A percentile compares a stretch with the other conserved stretches of the same genome.
Evolutionary conservation across 768 basidiomycete genomes (phyloP).

Genomic region (Podaxis sp.): DNA sequence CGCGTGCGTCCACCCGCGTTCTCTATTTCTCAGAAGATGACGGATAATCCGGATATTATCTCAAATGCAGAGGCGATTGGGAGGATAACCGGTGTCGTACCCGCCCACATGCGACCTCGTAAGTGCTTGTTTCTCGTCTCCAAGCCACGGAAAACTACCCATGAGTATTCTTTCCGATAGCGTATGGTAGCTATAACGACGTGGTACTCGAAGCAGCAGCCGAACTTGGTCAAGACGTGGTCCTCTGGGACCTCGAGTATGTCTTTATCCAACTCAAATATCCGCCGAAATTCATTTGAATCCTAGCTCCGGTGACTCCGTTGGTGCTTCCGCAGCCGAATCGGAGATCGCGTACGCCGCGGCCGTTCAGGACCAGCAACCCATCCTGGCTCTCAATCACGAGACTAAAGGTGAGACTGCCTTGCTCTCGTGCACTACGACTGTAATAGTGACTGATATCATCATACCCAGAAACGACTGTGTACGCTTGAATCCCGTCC

Average conservation of each 20-base stretch:
- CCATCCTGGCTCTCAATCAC: conserved; percentile 33
- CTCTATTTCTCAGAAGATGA: not conserved
- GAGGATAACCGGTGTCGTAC: conserved; percentile 19
- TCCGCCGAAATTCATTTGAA: not conserved
- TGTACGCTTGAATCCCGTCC: not conserved
- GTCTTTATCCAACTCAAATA: conserved; percentile 1
- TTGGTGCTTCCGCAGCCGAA: conserved; percentile 24
- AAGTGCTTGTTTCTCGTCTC: not conserved
- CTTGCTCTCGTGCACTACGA: not conserved
- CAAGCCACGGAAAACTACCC: too few species aligned
- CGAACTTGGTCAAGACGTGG: conserved; percentile 20
- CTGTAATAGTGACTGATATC: not conserved
- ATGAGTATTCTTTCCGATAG: conserved; percentile 10
- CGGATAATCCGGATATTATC: not conserved
- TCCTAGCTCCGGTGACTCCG: conserved; percentile 31
- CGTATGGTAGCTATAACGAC: conserved; percentile 34
- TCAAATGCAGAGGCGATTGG: conserved; percentile 17
- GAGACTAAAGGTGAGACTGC: conserved; percentile 23
- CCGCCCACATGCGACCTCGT: conserved; percentile 25
- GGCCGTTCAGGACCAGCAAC: conserved; percentile 20
- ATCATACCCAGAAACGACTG: not conserved
- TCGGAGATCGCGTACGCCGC: conserved; percentile 25
- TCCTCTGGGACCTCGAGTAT: conserved; percentile 32
- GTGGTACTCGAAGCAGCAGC: conserved; percentile 20
- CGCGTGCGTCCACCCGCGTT: not conserved